Conservation (phyloP, 169 alveolate species). For the Eimeria tenella region DNA sequence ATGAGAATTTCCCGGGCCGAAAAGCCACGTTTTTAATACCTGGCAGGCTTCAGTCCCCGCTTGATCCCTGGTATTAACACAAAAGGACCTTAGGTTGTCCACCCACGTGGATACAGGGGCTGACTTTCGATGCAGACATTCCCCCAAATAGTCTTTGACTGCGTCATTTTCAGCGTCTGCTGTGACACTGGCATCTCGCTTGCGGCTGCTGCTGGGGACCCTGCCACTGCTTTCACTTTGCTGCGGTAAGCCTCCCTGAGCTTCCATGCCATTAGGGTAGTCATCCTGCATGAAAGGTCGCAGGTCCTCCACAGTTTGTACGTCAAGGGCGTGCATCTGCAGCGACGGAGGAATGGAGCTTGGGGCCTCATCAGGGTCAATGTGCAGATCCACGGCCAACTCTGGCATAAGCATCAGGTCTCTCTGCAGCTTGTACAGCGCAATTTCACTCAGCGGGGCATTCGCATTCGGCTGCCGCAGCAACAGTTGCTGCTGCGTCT, state of each 20-base stretch:
- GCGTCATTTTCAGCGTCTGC: neutral
- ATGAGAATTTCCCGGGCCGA: neutral
- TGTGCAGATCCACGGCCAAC: constrained; percentile 64
- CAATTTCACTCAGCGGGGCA: neutral
- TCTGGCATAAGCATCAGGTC: constrained; percentile 28
- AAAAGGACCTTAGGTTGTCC: constrained; percentile 23
- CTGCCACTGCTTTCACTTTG: neutral
- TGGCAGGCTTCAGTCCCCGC: neutral
- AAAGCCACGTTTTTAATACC: constrained; percentile 11
- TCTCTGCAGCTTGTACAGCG: constrained; percentile 27
- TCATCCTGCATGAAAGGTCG: constrained; percentile 41
- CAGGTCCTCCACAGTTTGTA: constrained; percentile 47
- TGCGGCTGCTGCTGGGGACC: constrained; percentile 6
- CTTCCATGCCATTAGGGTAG: constrained; percentile 29
- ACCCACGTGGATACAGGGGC: constrained; percentile 47
- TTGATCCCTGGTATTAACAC: neutral
- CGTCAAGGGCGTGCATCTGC: constrained; percentile 5
- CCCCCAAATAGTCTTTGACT: neutral
- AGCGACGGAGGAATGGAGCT: neutral
- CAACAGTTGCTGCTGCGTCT: constrained; percentile 6
- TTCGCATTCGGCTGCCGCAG: neutral
- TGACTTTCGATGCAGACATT: neutral
- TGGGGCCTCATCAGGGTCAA: constrained; percentile 35
- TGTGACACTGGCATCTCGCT: neutral
- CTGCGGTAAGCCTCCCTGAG: constrained; percentile 3